These are phyloP conservation scores for Termitomyces sp. DNA, from an alignment of 768 basidiomycete genomes.

Conservation along the genomic window DNA sequence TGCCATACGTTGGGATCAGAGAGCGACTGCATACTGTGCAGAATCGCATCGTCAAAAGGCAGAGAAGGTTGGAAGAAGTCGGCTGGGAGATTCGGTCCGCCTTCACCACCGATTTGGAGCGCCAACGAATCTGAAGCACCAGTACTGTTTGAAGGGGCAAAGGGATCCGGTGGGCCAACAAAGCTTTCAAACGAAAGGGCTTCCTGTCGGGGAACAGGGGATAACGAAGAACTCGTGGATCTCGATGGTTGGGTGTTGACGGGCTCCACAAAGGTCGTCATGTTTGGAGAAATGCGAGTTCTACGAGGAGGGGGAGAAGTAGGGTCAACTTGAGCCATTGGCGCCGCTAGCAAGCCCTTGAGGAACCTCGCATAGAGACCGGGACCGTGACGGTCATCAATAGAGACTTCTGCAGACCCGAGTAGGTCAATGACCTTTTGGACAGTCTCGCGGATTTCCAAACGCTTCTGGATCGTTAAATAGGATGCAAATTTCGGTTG, in stretches of 20 bases:
- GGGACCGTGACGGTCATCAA: slow-evolving; percentile 81
- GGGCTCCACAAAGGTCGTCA: not conserved
- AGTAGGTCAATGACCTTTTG: slow-evolving; percentile 67
- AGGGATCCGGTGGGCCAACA: slow-evolving; percentile 39
- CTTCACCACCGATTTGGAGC: slow-evolving; percentile 16
- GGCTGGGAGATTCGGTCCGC: slow-evolving; percentile 26
- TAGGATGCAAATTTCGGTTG: slow-evolving; percentile 70
- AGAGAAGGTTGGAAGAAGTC: slow-evolving; percentile 53
- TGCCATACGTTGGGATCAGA: slow-evolving; percentile 53
- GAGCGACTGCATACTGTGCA: slow-evolving; percentile 61
- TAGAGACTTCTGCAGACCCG: slow-evolving; percentile 63
- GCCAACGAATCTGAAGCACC: slow-evolving; percentile 13
- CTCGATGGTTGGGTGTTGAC: slow-evolving; percentile 34
- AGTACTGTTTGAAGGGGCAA: slow-evolving; percentile 23
- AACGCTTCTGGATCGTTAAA: slow-evolving; percentile 54
- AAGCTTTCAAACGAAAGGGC: slow-evolving; percentile 48
- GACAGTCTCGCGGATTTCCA: slow-evolving; percentile 60
- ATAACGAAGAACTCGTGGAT: slow-evolving; percentile 39
- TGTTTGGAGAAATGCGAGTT: slow-evolving; percentile 4
- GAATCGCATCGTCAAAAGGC: slow-evolving; percentile 55
- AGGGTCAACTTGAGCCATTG: slow-evolving; percentile 38
- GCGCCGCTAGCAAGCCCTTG: slow-evolving; percentile 63
- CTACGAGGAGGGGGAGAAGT: slow-evolving; percentile 17
- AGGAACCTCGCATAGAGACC: slow-evolving; percentile 80
- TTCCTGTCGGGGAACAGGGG: slow-evolving; percentile 42